phyloP scores from a whole-genome alignment of 768 basidiomycete genomes.

The Coprinopsis strossmayeri region DNA sequence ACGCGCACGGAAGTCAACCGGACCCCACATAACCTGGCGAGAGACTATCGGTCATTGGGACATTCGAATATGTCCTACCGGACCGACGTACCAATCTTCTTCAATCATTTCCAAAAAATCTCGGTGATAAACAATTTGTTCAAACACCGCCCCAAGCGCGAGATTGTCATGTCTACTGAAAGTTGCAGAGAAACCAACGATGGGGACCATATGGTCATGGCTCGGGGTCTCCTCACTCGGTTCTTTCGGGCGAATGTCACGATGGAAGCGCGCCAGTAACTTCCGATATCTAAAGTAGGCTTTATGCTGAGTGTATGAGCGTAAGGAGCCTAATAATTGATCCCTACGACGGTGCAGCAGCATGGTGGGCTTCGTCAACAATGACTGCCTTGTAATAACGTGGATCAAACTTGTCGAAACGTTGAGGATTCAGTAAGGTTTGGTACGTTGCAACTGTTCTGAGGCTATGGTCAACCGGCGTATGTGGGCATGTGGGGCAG shows the following conservation, averaged over 20 bases:
- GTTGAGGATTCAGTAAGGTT: conserved; percentile 58
- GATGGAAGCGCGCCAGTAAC: conserved; percentile 78
- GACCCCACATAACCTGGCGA: conserved; percentile 71
- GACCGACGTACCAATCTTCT: conserved; percentile 64
- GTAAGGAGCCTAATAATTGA: neutral
- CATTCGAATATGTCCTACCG: neutral
- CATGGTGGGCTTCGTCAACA: conserved; percentile 93
- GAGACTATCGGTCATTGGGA: conserved; percentile 14
- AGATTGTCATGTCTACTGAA: conserved; percentile 90
- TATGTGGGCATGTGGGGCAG: too few species aligned
- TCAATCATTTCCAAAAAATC: conserved; percentile 91
- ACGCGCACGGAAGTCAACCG: conserved; percentile 81
- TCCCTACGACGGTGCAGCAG: conserved; percentile 82
- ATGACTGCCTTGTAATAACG: conserved; percentile 64
- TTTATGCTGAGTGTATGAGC: neutral
- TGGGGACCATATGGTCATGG: conserved; percentile 54
- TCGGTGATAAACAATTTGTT: conserved; percentile 87
- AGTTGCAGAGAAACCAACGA: conserved; percentile 93
- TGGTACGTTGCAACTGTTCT: conserved; percentile 87
- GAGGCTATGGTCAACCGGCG: neutral
- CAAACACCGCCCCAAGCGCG: conserved; percentile 83
- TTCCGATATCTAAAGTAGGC: conserved; percentile 54
- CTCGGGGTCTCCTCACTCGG: conserved; percentile 27
- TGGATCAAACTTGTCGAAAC: conserved; percentile 74
- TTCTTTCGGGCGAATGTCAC: conserved; percentile 53